A percentile compares a stretch with the other conserved stretches of the same genome.
Conservation (phyloP, 179 eudicot genomes). For the Actinidia polygama region DNA sequence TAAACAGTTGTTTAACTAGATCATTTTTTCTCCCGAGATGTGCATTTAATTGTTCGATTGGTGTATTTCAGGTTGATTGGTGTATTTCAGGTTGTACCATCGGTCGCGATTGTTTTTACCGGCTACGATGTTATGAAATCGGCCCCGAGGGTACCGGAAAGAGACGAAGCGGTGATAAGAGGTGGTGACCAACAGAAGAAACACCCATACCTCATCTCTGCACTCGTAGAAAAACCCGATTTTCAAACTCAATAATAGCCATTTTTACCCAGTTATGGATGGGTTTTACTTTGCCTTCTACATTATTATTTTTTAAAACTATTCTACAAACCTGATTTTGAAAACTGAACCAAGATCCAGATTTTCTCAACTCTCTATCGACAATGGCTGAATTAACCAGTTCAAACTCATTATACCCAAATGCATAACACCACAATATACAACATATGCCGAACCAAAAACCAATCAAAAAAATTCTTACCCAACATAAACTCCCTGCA, state of each 20-base stretch:
- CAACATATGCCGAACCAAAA: too few relatives aligned
- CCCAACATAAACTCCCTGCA: too few relatives aligned
- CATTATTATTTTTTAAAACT: not conserved
- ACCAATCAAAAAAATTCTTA: too few relatives aligned
- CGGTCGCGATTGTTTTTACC: conserved; percentile 91
- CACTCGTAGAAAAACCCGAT: conserved; percentile 40
- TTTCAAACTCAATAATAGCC: not conserved
- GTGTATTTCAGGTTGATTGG: conserved; percentile 57
- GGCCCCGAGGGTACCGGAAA: conserved; percentile 67
- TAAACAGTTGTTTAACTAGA: not conserved
- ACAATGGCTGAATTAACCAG: too few relatives aligned
- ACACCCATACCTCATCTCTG: conserved; percentile 52
- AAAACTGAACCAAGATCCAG: too few relatives aligned
- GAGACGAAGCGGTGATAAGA: conserved; percentile 64
- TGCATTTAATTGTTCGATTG: not conserved
- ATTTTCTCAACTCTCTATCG: too few relatives aligned
- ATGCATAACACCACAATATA: too few relatives aligned
- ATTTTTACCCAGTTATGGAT: conserved; percentile 18
- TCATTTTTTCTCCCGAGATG: not conserved
- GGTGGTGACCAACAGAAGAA: conserved; percentile 39
- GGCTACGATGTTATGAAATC: conserved; percentile 84
- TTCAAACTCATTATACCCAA: too few relatives aligned
- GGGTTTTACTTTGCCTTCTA: conserved; percentile 22
- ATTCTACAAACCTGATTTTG: too few relatives aligned
- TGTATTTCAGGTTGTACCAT: conserved; percentile 80